Percentiles rank a stretch among this genome's conserved stretches.
Conservation (phyloP, 768 basidiomycete species). For the Lactarius evosmus region DNA sequence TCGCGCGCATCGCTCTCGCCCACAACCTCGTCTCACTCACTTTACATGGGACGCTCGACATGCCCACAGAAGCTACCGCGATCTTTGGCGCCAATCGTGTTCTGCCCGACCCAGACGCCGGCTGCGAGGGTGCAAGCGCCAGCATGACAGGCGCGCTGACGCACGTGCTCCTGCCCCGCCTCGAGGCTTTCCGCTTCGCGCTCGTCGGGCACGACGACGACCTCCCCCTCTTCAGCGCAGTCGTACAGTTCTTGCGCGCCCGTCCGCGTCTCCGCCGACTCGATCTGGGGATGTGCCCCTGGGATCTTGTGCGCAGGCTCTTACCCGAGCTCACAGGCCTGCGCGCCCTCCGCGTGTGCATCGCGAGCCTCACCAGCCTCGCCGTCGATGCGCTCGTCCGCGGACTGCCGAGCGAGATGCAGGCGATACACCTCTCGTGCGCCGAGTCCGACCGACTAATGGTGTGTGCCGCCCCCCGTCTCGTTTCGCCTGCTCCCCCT, state of each 20-base stretch:
- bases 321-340: conserved; percentile 51
- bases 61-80: conserved; percentile 53
- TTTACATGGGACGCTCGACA: conserved; percentile 63
- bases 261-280: conserved; percentile 50
- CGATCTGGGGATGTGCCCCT: conserved; percentile 64
- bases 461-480: conserved; percentile 36
- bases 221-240: conserved; percentile 47
- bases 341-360: conserved; percentile 56
- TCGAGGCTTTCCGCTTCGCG: conserved; percentile 61
- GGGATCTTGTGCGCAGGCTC: conserved; percentile 53
- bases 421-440: conserved; percentile 52
- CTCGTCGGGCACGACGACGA: conserved; percentile 64
- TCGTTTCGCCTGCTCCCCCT: neutral
- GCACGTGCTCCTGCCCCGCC: conserved; percentile 61
- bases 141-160: conserved; percentile 2
- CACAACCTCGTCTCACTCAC: conserved; percentile 60
- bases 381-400: conserved; percentile 40
- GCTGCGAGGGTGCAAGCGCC: neutral
- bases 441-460: conserved; percentile 49
- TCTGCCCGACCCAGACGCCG: conserved; percentile 40
- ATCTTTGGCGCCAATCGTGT: conserved; percentile 62
- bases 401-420: conserved; percentile 40
- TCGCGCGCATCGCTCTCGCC: conserved; percentile 61
- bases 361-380: conserved; percentile 45
- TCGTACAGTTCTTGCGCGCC: conserved; percentile 51